Evolutionary conservation across 1,139 yeast species (phyloP), one percentile per base, ranked within the genome.

Genomic region (Hyphopichia burtonii): DNA sequence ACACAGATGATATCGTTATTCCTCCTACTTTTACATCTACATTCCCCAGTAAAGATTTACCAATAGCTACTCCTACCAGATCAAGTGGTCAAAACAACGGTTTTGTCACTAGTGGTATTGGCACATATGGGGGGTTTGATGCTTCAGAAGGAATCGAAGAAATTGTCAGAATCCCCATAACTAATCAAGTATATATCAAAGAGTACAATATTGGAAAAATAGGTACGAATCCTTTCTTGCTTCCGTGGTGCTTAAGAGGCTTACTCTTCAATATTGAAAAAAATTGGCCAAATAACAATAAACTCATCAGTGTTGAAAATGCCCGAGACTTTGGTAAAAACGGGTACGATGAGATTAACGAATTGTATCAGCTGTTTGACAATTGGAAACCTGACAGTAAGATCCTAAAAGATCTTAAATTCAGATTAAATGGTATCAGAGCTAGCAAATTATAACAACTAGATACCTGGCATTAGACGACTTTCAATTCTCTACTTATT

Each of bases 231-330:
- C 96, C 97, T 1, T 91, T 79, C 56, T 80, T 87, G 41, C 66
- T 91, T 30, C 98, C 98, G 1, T 91, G 97, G 97, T 86, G 95
- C 54, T 77, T 89, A 63, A 70, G 96, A 36, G 96, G 97, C 0
- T 65, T 91, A 36, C 65, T 90, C 30, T 78, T 77, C 48, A 79
- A 78, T 50, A 76, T 79, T 51, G 84, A 90, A 48, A 70, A 61
- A 76, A 83, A 73, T 48, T 72, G 78, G 78, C 76, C 75, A 34
- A 61, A 59, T 43, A 58, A 64, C 34, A 59, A 55, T 43, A 62
- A 59, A 45, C 46, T 56, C 10, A 43, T 60, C 4, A 51, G 60
- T 35, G 67, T 63, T 3, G 63, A 56, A 18, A 55, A 52, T 31
- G 66, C 61, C 7, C 54, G 49, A 23, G 63, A 58, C 14, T 28